Base-by-base conservation (phyloP, 1,139 yeast species). In the Lodderomyces oxycetoniae region DNA sequence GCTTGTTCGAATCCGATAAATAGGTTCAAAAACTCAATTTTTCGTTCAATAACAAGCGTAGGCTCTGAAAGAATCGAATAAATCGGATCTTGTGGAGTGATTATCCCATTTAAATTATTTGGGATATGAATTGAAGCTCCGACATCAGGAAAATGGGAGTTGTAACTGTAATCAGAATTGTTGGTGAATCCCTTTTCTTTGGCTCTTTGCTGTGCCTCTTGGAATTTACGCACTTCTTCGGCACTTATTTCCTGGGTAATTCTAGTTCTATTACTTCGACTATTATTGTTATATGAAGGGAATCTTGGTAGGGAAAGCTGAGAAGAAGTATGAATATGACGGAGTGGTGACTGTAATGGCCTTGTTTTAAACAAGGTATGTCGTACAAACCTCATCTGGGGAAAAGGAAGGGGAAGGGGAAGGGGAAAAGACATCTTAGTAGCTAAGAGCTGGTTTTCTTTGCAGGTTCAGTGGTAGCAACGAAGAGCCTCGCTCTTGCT, bases 1-100 rank as follows among this genome's bases (percentile, higher is more conserved):
- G 94, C 88, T 59, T 89, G 97, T 55, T 91, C 97, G 49, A 85
- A 85, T 1, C 96, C 96, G 24, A 89, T 53, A 35, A 88, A 72
- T 11, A 91, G 67, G 51, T 87, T 89, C 87, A 87, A 80, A 61
- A 82, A 71, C 57, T 91, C 97, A 25, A 91, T 65, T 51, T 86
- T 84, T 38, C 98, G 71, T 53, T 89, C 96, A 34, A 91, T 76
- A 1, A 89, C 88, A 23, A 91, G 57, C 3, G 91, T 83, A 1
- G 96, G 96, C 49, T 85, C 87, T 30, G 71, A 67, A 28, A 87
- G 57, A 10, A 85, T 61, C 25, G 67, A 65, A 28, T 70, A 68
- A 20, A 80, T 65, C 0, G 80, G 77, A 49, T 80, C 86, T 13
- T 68, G 57, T 2, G 64, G 66, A 4, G 74, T 69, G 15, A 79